phyloP scores from a whole-genome alignment of 2,329 filamentous ascomycete species.

The Ramularia endophylla region DNA sequence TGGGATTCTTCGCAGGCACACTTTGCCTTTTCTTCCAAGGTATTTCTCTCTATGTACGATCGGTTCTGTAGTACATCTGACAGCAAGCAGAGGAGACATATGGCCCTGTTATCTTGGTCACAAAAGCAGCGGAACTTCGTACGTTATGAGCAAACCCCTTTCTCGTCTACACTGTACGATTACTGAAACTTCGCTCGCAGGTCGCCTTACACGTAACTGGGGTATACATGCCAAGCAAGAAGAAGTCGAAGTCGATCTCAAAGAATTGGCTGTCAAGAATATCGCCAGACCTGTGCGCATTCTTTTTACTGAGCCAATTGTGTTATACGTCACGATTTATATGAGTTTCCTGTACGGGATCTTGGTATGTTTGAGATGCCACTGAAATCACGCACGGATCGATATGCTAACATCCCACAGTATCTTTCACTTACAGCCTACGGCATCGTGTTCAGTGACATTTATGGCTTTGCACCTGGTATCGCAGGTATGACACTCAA shows the following conservation, averaged over 20 bases:
- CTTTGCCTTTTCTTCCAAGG: constrained; percentile 30
- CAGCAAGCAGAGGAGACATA: constrained; percentile 34
- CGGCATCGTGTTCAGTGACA: constrained; percentile 66
- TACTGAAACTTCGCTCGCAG: too few relatives aligned
- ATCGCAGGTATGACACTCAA: constrained; percentile 48
- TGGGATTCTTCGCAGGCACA: constrained; percentile 29
- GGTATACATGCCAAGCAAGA: constrained; percentile 49
- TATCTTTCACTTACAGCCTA: constrained; percentile 86
- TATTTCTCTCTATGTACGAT: too few relatives aligned
- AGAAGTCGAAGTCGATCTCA: constrained; percentile 34
- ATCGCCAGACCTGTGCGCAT: constrained; percentile 40
- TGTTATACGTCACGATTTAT: constrained; percentile 43
- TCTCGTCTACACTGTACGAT: too few relatives aligned
- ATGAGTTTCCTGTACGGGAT: constrained; percentile 31
- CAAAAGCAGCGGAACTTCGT: constrained; percentile 35
- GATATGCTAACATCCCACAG: constrained; percentile 49
- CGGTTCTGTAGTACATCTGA: too few relatives aligned
- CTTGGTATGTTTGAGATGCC: constrained; percentile 39
- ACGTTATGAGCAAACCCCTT: constrained; percentile 34
- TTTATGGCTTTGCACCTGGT: constrained; percentile 65
- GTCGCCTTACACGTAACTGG: constrained; percentile 27
- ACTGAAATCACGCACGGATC: too few relatives aligned
- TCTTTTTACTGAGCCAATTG: constrained; percentile 46
- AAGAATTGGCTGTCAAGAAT: constrained; percentile 33
- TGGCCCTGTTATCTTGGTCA: constrained; percentile 35